phyloP scores from a whole-genome alignment of 2,329 filamentous ascomycete genomes.

The Penicillium sp. region DNA sequence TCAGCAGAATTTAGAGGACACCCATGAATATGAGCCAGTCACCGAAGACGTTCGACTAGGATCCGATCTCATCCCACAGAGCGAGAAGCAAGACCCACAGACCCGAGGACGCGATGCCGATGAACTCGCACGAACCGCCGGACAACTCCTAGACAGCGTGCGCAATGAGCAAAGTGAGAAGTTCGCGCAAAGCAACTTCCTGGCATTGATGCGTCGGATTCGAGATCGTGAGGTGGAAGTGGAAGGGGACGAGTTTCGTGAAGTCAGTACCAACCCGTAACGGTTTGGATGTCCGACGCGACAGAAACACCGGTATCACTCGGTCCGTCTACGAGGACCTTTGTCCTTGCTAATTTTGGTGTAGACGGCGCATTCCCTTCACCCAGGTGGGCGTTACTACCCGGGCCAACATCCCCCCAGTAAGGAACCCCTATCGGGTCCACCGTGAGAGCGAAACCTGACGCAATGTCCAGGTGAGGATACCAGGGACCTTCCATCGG shows the following conservation, averaged over 20 bases:
- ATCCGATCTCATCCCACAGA: conserved; percentile 44
- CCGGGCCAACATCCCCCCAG: conserved; percentile 32
- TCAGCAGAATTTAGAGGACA: conserved; percentile 14
- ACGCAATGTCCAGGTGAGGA: conserved; percentile 9
- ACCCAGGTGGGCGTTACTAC: conserved; percentile 50
- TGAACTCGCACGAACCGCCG: conserved; percentile 71
- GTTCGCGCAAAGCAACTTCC: conserved; percentile 76
- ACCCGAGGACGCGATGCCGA: conserved; percentile 55
- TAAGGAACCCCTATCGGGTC: conserved; percentile 23
- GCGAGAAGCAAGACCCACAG: conserved; percentile 34
- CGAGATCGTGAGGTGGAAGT: conserved; percentile 72
- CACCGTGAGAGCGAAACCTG: conserved; percentile 11
- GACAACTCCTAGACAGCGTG: conserved; percentile 68
- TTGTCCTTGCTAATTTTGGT: conserved; percentile 38
- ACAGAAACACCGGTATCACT: conserved; percentile 41
- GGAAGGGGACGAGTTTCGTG: conserved; percentile 62
- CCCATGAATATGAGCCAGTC: conserved; percentile 17
- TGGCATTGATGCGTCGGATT: conserved; percentile 74
- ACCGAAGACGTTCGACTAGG: conserved; percentile 40
- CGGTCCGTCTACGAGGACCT: conserved; percentile 27
- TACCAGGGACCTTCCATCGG: conserved; percentile 2
- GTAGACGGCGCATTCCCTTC: conserved; percentile 45
- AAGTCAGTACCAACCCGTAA: conserved; percentile 50
- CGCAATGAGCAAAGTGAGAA: conserved; percentile 69
- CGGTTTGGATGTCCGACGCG: conserved; percentile 36